phyloP scores from a whole-genome alignment of 176 grass and related monocot species.

The Oryza rufipogon region DNA sequence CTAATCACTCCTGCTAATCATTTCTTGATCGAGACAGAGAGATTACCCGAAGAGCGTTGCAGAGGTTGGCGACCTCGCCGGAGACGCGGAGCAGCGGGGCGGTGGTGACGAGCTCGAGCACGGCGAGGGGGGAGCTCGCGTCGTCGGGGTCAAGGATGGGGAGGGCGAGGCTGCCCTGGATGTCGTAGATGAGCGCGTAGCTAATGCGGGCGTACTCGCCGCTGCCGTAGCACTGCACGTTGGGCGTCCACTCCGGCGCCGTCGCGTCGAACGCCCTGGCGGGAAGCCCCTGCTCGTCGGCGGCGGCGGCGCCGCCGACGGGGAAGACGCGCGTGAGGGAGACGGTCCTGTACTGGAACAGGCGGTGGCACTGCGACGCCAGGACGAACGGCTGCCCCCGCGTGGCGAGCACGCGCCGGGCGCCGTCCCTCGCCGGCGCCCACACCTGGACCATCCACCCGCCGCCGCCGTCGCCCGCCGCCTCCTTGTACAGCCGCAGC shows the following conservation, averaged over 20 bases:
- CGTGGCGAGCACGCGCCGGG: constrained; percentile 68
- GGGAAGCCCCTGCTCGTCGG: constrained; percentile 62
- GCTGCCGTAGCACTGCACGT: constrained; percentile 89
- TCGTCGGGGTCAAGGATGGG: constrained; percentile 67
- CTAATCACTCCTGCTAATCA: neutral
- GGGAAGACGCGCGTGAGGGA: constrained; percentile 77
- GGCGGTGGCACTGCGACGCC: constrained; percentile 47
- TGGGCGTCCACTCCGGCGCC: constrained; percentile 89
- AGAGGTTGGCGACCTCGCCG: constrained; percentile 68
- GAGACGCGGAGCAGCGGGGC: constrained; percentile 60
- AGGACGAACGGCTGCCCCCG: constrained; percentile 88
- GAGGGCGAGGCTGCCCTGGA: constrained; percentile 77
- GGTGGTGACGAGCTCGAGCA: constrained; percentile 85
- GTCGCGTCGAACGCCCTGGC: constrained; percentile 74
- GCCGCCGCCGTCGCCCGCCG: neutral
- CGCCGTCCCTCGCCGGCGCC: constrained; percentile 73
- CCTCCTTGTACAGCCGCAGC: constrained; percentile 79
- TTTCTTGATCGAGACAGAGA: no score
- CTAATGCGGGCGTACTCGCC: constrained; percentile 90
- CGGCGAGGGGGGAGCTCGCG: constrained; percentile 54
- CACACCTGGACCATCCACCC: constrained; percentile 79
- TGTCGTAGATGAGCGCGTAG: constrained; percentile 88
- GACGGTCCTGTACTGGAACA: constrained; percentile 82
- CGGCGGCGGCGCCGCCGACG: constrained; percentile 49
- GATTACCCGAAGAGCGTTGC: constrained; percentile 83